Base-by-base conservation (phyloP, 495 filamentous ascomycete species). In the Xylaria intraflava region DNA sequence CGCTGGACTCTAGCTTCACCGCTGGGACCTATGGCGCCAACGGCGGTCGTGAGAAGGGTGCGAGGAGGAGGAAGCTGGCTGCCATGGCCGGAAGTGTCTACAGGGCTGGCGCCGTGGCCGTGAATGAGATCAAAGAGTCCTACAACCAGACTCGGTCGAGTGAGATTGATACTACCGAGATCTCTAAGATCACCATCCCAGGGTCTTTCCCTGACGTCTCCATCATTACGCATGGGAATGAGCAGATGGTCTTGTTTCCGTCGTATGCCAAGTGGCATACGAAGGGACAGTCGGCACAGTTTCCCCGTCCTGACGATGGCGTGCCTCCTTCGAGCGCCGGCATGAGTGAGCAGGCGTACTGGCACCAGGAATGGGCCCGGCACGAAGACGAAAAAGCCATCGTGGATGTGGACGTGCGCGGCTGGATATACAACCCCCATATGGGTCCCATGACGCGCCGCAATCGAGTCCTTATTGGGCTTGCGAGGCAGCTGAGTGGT, bases 161-260 rank as follows among this genome's bases (percentile, higher is more conserved):
- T 12, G 77, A 74, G 17, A 72, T 77, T 10, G 73, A 78, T 30
- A 63, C 69, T 17, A 51, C 68, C 5, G 75, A 84, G 29, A 77
- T 83, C 39, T 69, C 75, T 8, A 65, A 52, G 45, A 64, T 70
- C 16, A 76, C 79, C 24, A 85, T 86, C n/a, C 85, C 87, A 0
- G 87, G 84, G 1, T 77, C 85, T 4, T 96, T 90, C 60, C 88
- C 89, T 1, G 84, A 94, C 58, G 85, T 89, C 16, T 80, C 85
- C 11, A 85, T 96, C 46, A 82, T 86, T 19, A 77, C 83, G 7
- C 85, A 81, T 35, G 90, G 87, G 19, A 82, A 87, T 57, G 92
- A 96, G 69, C 88, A 96, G 72, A 87, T 99, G 83, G 78, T 97
- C 10, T 61, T 97, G 12, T 99, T 96, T 62, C 93, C 93, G 7